Conservation (phyloP, 352 stramenopile genomes). For the Globisporangium barbulae region DNA sequence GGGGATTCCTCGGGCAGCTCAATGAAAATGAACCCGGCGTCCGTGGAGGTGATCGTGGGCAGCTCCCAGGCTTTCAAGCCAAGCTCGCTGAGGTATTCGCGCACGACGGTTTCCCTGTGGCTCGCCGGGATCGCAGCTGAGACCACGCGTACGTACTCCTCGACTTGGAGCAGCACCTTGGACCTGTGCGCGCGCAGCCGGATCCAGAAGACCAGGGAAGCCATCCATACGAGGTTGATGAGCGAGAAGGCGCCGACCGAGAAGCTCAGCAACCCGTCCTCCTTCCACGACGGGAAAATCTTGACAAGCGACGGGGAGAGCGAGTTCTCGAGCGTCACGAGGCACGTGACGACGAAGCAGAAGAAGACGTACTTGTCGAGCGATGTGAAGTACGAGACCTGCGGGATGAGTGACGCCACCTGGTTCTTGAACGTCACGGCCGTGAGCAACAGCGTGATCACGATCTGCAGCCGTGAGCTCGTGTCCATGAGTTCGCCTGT, state of each 20-base stretch:
- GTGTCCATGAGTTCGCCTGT: slow-evolving; percentile 22
- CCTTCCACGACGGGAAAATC: slow-evolving; percentile 1
- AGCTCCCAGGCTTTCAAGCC: slow-evolving; percentile 18
- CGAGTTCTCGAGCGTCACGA: slow-evolving; percentile 56
- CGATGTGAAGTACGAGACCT: slow-evolving; percentile 61
- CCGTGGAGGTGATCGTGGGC: slow-evolving; percentile 22
- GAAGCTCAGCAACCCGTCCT: slow-evolving; percentile 16
- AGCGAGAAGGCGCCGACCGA: slow-evolving; percentile 24
- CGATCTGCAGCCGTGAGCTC: slow-evolving; percentile 49
- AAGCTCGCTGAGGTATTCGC: slow-evolving; percentile 16
- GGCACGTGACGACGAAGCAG: slow-evolving; percentile 52
- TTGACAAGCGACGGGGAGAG: slow-evolving; percentile 34
- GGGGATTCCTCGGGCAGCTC: slow-evolving; percentile 27
- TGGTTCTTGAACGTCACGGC: slow-evolving; percentile 63
- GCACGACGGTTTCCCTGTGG: slow-evolving; percentile 14
- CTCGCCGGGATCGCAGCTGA: slow-evolving; percentile 13
- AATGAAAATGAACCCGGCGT: slow-evolving; percentile 32
- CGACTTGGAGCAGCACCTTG: slow-evolving; percentile 15
- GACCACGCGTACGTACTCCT: slow-evolving; percentile 25
- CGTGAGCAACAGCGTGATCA: slow-evolving; percentile 56
- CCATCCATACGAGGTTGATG: slow-evolving; percentile 24
- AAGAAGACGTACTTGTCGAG: slow-evolving; percentile 37
- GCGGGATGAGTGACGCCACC: slow-evolving; percentile 43
- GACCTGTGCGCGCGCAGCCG: slow-evolving; percentile 9
- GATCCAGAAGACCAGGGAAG: slow-evolving; percentile 21